Conservation (phyloP, 106 monocot genomes). For the Platanthera zijinensis region DNA sequence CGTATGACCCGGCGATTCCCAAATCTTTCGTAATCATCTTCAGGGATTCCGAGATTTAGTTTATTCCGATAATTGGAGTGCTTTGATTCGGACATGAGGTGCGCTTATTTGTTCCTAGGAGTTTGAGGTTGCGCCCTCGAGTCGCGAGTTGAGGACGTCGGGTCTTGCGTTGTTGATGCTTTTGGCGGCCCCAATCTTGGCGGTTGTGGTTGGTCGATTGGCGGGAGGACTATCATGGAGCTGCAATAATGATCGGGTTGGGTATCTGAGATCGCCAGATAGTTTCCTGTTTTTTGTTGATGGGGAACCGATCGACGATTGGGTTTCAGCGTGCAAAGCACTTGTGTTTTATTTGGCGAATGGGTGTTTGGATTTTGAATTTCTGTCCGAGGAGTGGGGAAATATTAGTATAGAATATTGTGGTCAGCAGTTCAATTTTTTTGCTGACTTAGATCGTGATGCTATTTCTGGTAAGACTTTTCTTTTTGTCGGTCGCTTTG, state of each 20-base stretch:
- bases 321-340: constrained; percentile 21
- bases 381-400: constrained; percentile 15
- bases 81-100: neutral
- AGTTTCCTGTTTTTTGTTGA: constrained; percentile 4
- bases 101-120: neutral
- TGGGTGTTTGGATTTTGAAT: constrained; percentile 20
- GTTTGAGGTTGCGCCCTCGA: neutral
- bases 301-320: constrained; percentile 13
- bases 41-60: too few species aligned
- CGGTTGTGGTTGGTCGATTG: neutral
- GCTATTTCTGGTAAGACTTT: neutral
- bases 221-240: neutral
- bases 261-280: neutral
- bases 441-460: neutral
- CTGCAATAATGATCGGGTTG: constrained; percentile 20
- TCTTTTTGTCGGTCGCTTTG: neutral
- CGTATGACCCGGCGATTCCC: neutral
- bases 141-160: neutral
- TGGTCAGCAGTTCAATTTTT: neutral
- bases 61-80: neutral
- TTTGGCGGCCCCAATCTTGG: neutral
- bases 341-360: constrained; percentile 20
- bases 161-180: neutral
- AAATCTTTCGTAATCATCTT: neutral
- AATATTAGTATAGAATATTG: constrained; percentile 15